Conservation (phyloP, 805 yeast species). For the Myxozyma geophila region DNA sequence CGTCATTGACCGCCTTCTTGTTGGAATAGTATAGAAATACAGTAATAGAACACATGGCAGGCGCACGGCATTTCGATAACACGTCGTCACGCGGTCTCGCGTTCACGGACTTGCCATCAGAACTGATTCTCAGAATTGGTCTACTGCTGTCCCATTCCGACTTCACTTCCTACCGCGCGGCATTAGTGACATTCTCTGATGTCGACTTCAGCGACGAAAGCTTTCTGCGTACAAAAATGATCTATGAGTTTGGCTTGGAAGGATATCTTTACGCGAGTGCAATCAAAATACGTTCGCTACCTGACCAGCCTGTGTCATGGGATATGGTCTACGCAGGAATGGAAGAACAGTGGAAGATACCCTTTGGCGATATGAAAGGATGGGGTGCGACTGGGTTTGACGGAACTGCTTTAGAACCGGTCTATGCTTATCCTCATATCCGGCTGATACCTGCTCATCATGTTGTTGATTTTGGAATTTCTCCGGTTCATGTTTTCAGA, state of each 20-base stretch:
- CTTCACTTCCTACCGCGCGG: conserved; percentile 1
- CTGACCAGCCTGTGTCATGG: conserved; percentile 3
- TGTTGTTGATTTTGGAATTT: conserved; percentile 6
- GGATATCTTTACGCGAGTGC: conserved; percentile 13
- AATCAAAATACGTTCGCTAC: not conserved
- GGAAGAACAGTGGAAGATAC: conserved; percentile 17
- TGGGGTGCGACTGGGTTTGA: conserved; percentile 16
- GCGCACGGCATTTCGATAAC: not conserved
- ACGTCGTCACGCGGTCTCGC: not conserved
- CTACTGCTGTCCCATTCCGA: conserved; percentile 8
- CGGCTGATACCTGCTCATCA: conserved; percentile 13
- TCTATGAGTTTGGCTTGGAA: conserved; percentile 13
- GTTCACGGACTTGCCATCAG: conserved; percentile 1
- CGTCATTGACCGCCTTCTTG: too few species aligned
- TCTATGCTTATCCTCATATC: conserved; percentile 11
- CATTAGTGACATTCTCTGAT: not conserved
- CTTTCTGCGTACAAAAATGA: conserved; percentile 10
- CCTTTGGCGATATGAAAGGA: conserved; percentile 16
- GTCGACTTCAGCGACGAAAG: conserved; percentile 4
- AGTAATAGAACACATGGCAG: not conserved
- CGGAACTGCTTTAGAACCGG: conserved; percentile 10
- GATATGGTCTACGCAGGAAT: conserved; percentile 13
- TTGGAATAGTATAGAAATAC: not conserved
- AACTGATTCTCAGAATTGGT: conserved; percentile 4
- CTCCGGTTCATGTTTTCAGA: conserved; percentile 10